A percentile compares a stretch with the other conserved stretches of the same genome.
These are phyloP conservation scores for Globisporangium lucens DNA, from an alignment of 352 stramenopile genomes.

Conservation along the genomic window DNA sequence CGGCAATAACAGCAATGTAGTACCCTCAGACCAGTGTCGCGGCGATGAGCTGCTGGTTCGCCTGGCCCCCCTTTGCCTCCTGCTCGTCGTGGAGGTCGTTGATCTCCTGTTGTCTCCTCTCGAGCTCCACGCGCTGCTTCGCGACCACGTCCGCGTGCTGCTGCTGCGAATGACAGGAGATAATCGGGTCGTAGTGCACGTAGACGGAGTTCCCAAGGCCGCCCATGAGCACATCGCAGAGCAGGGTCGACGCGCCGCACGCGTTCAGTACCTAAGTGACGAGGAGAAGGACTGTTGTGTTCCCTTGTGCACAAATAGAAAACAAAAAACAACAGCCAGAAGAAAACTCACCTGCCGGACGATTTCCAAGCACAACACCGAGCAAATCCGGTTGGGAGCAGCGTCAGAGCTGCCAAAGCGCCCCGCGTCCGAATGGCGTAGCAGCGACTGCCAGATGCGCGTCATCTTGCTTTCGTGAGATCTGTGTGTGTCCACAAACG, in stretches of 20 bases:
- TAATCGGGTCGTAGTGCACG: slow-evolving; percentile 35
- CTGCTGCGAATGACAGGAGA: slow-evolving; percentile 30
- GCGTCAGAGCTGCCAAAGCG: slow-evolving; percentile 32
- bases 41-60: slow-evolving; percentile 30
- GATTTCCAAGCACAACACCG: slow-evolving; percentile 52
- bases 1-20: not conserved
- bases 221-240: slow-evolving; percentile 45
- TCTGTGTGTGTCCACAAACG: slow-evolving; percentile 5
- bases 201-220: slow-evolving; percentile 69
- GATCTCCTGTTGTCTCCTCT: slow-evolving; percentile 18
- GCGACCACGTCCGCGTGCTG: slow-evolving; percentile 38
- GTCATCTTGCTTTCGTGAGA: slow-evolving; percentile 46
- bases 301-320: not conserved
- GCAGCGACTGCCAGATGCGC: slow-evolving; percentile 53
- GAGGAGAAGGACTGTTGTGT: not conserved
- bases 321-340: not conserved
- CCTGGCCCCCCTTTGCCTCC: slow-evolving; percentile 13
- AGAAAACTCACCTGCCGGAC: slow-evolving; percentile 26
- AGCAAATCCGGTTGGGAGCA: slow-evolving; percentile 52
- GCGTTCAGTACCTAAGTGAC: slow-evolving; percentile 21
- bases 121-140: slow-evolving; percentile 22
- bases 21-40: slow-evolving; percentile 11
- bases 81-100: slow-evolving; percentile 18
- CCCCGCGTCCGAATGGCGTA: slow-evolving; percentile 55
- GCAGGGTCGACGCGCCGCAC: slow-evolving; percentile 34